Evolutionary conservation across 106 monocot genomes (phyloP).

Genomic region (Cymbidium sinense): DNA sequence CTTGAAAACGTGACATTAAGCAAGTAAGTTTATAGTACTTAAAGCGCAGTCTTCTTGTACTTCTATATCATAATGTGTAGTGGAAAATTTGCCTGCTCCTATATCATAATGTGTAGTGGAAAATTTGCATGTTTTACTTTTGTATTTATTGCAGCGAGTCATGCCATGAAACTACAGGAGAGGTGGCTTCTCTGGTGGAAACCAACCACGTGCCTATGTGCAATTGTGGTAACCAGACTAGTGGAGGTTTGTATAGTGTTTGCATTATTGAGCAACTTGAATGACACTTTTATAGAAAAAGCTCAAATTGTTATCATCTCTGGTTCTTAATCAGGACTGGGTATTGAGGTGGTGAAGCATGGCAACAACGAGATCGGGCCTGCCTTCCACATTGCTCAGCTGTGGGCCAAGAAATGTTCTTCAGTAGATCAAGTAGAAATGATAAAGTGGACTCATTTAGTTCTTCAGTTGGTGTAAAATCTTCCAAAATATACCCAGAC

Average conservation of each 20-base stretch:
- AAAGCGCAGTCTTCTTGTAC: not conserved
- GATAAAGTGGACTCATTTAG: constrained; percentile 32
- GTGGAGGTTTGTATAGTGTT: constrained; percentile 27
- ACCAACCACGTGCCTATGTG: constrained; percentile 3
- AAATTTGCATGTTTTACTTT: constrained; percentile 2
- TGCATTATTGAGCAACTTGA: not conserved
- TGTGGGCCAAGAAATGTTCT: constrained; percentile 63
- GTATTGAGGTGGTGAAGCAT: constrained; percentile 19
- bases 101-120: not conserved
- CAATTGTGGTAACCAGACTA: constrained; percentile 10
- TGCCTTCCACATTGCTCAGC: constrained; percentile 64
- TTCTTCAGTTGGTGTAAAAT: constrained; percentile 73
- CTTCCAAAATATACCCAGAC: constrained; percentile 10
- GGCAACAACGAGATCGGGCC: constrained; percentile 44
- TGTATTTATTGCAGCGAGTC: constrained; percentile 27
- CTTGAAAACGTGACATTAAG: constrained; percentile 3
- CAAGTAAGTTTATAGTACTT: constrained; percentile 20
- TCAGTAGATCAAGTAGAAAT: constrained; percentile 22
- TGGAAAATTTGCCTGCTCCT: not conserved
- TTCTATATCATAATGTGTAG: not conserved
- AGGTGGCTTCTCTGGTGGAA: constrained; percentile 12
- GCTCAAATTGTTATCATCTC: not conserved
- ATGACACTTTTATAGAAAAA: not conserved
- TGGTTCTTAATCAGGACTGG: constrained; percentile 5
- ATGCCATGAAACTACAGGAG: constrained; percentile 8